Conservation (phyloP, 805 yeast genomes). For the Clavispora carvajalis region DNA sequence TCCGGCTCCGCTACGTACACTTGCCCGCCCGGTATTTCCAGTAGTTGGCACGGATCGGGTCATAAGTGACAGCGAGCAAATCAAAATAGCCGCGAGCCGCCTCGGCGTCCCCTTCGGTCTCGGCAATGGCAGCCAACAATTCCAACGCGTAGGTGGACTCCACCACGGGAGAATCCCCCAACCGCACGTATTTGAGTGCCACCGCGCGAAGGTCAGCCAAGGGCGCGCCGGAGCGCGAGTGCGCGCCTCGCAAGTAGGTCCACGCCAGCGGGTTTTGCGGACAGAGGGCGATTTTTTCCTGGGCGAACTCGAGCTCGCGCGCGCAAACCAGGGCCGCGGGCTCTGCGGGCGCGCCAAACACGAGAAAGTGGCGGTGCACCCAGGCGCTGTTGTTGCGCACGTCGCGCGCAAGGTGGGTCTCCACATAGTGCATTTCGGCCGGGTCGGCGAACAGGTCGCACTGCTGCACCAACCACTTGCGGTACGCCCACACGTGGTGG, state of each 20-base stretch:
- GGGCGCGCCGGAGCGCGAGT: conserved; percentile 20
- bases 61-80: conserved; percentile 47
- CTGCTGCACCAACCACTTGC: conserved; percentile 72
- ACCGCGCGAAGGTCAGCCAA: conserved; percentile 41
- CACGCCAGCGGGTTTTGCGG: conserved; percentile 85
- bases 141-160: conserved; percentile 13
- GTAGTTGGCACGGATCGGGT: conserved; percentile 56
- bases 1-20: not conserved
- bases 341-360: conserved; percentile 26
- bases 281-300: conserved; percentile 45
- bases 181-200: conserved; percentile 37
- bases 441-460: conserved; percentile 42
- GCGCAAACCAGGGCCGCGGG: conserved; percentile 51
- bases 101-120: conserved; percentile 18
- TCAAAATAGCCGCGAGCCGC: conserved; percentile 44
- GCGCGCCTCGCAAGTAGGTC: conserved; percentile 72
- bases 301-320: conserved; percentile 8
- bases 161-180: conserved; percentile 10
- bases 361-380: conserved; percentile 73
- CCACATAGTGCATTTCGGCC: conserved; percentile 50
- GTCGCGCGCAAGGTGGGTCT: conserved; percentile 50
- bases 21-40: conserved; percentile 48
- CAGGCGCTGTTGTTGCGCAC: conserved; percentile 90
- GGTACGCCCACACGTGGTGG: conserved; percentile 94
- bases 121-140: conserved; percentile 45